Percentiles rank a stretch among this genome's conserved stretches.
phyloP scores from a whole-genome alignment of 192 early-diverging fungal genomes.

The Coemansia umbellata region DNA sequence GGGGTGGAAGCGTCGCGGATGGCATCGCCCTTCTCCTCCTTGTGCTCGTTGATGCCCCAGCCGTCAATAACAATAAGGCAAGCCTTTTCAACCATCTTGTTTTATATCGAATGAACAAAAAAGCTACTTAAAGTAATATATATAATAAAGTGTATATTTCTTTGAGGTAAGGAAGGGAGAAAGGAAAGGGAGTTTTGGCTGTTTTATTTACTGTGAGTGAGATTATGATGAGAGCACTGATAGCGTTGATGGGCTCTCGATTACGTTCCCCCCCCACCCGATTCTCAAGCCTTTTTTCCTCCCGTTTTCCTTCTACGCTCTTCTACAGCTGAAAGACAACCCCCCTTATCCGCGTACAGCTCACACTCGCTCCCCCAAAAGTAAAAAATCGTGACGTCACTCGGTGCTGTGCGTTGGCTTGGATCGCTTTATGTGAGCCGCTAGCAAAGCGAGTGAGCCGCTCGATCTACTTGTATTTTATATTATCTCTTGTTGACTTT shows the following conservation, averaged over 20 bases:
- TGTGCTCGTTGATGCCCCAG: constrained; percentile 84
- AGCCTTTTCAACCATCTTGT: constrained; percentile 58
- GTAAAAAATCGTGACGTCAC: no score
- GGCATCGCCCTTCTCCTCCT: constrained; percentile 78
- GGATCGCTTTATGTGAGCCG: no score
- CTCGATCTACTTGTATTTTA: no score
- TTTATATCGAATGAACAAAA: neutral
- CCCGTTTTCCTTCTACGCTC: no score
- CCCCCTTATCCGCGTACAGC: no score
- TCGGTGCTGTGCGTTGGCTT: no score
- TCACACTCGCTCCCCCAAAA: no score
- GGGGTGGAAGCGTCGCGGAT: constrained; percentile 91
- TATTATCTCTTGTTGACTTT: no score
- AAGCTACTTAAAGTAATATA: neutral
- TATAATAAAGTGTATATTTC: neutral
- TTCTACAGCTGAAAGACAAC: no score
- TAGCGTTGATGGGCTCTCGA: neutral
- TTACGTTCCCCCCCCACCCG: neutral
- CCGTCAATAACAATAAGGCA: constrained; percentile 96
- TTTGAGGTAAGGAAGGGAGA: constrained; percentile 4
- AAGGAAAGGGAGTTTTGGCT: neutral
- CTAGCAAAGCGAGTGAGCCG: no score
- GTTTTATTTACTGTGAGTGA: neutral
- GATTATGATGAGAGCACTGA: no score
- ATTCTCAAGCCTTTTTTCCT: no score